These are phyloP conservation scores for Saccharomycopsis capsularis DNA, from an alignment of 805 yeast species.

Conservation along the genomic window DNA sequence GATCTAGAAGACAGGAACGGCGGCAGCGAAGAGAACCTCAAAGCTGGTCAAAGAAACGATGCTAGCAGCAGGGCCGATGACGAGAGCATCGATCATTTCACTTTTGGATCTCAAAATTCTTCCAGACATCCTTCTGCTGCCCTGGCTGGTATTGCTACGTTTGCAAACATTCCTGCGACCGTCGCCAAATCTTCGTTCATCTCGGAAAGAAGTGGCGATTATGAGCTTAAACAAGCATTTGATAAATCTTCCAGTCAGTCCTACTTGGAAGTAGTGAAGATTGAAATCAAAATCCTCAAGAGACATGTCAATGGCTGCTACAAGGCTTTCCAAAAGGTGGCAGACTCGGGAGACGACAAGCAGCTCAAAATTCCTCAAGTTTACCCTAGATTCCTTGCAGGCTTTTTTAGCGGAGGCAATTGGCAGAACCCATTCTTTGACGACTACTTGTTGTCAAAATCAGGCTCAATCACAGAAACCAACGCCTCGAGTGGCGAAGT, in stretches of 20 bases:
- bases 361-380: conserved; percentile 46
- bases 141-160: background rate
- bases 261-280: conserved; percentile 35
- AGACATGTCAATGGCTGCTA: conserved; percentile 18
- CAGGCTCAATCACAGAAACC: conserved; percentile 23
- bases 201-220: background rate
- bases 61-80: background rate
- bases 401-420: conserved; percentile 70
- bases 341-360: conserved; percentile 1
- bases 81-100: background rate
- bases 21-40: background rate
- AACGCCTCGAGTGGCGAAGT: background rate
- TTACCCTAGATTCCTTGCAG: conserved; percentile 60
- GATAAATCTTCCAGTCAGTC: conserved; percentile 5
- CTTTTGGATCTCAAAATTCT: background rate
- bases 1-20: background rate
- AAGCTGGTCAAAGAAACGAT: too few species aligned
- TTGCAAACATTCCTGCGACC: background rate
- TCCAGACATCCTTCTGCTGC: background rate
- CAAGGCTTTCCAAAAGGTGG: conserved; percentile 7
- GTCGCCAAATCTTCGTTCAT: background rate
- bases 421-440: conserved; percentile 65
- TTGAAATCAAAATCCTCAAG: conserved; percentile 34
- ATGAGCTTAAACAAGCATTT: conserved; percentile 4
- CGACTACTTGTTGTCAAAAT: conserved; percentile 27